Evolutionary conservation across 305 asterid species (phyloP), one percentile per base, ranked within the genome.

Genomic region (Fraxinus velutina): DNA sequence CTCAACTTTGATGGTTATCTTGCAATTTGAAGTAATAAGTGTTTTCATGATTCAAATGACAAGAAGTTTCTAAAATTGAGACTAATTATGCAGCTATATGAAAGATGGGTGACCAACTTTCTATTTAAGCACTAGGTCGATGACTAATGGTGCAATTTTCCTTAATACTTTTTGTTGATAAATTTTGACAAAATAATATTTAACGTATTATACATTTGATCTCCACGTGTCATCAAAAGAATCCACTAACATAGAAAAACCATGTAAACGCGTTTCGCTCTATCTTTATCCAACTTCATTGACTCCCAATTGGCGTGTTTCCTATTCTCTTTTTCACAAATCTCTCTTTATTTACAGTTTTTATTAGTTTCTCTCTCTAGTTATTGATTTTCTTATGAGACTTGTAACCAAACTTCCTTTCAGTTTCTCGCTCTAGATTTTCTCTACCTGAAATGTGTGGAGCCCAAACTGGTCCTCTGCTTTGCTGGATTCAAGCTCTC

Each of bases 381-480:
- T 6, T 73, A 5, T 78, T 47, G 60, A 47, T 47, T 47, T 47
- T 47, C 29, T 78, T 36, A n/a, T 55, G n/a, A n/a, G 27, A 44
- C 32, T 17, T 15, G 39, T 21, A 57, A 36, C 17, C 12, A 70
- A 27, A 27, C 52, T 21, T 22, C 15, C 64, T 33, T 34, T 32
- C 37, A 22, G 70, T 79, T 57, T 82, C 87, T 86, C 86, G 85
- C 85, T 81, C 84, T 80, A 79, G 86, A 81, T 81, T 84, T 80
- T 87, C 85, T 85, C 78, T 80, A 6, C 81, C 74, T 71, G 83
- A 66, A 80, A 82, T 50, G 84, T 34, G 92, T 91, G 97, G 98
- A 85, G 86, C 96, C 98, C 95, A 84, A 80, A 75, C 84, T 86
- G 93, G 95, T 92, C 97, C 92, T 82, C 77, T 87, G 92, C 96